These are phyloP conservation scores for Russula foetens DNA, from an alignment of 768 basidiomycete species.

Conservation along the genomic window DNA sequence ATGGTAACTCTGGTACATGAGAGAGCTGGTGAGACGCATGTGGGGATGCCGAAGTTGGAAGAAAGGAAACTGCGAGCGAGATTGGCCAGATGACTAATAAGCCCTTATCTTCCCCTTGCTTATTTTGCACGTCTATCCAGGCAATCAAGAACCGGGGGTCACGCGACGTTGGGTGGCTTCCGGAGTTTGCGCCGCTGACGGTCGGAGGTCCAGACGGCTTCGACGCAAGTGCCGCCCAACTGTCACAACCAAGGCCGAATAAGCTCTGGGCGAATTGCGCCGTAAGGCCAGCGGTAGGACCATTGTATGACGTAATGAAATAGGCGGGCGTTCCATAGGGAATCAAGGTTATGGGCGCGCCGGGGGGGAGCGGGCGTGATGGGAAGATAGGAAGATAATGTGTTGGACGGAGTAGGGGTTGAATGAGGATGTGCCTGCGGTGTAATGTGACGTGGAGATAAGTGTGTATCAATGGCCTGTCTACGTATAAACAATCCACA, in stretches of 20 bases:
- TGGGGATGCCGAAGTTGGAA: conserved; percentile 28
- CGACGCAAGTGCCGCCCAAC: conserved; percentile 31
- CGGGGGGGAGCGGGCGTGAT: conserved; percentile 39
- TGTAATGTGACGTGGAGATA: conserved; percentile 25
- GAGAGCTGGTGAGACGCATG: conserved; percentile 39
- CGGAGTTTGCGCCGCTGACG: neutral
- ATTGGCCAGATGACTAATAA: conserved; percentile 66
- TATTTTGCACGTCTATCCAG: conserved; percentile 69
- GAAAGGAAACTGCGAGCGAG: conserved; percentile 44
- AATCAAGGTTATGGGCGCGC: conserved; percentile 61
- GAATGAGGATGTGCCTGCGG: conserved; percentile 47
- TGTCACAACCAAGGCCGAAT: conserved; percentile 50
- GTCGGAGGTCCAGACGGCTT: conserved; percentile 5
- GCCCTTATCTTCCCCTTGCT: conserved; percentile 75
- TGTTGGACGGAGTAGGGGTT: conserved; percentile 51
- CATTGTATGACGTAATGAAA: conserved; percentile 61
- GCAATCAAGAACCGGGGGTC: conserved; percentile 48
- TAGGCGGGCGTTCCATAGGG: conserved; percentile 69
- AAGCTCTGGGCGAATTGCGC: conserved; percentile 59
- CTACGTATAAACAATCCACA: conserved; percentile 15
- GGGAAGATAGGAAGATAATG: conserved; percentile 44
- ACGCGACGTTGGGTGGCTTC: neutral
- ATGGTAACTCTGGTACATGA: conserved; percentile 55
- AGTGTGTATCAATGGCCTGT: conserved; percentile 53
- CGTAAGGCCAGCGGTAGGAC: conserved; percentile 52